A percentile compares a stretch with the other conserved stretches of the same genome.
These are phyloP conservation scores for Fusarium verrucosum DNA, from an alignment of 2,329 filamentous ascomycete species.

Conservation along the genomic window DNA sequence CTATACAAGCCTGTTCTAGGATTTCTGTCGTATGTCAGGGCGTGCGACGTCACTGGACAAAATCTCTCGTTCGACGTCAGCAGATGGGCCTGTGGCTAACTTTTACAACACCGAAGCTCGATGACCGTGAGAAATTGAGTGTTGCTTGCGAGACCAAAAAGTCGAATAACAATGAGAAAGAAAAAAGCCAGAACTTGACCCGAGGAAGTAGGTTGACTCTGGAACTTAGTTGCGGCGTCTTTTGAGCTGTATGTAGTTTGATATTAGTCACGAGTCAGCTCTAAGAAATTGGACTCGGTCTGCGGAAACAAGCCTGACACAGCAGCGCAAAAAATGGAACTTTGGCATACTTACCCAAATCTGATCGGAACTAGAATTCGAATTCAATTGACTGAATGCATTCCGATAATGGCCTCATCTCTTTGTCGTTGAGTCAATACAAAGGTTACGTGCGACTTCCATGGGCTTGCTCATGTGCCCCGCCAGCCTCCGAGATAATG, in stretches of 20 bases:
- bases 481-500: conserved; percentile 8
- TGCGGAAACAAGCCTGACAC: background rate
- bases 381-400: background rate
- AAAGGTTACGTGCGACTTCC: conserved; percentile 22
- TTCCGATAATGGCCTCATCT: background rate
- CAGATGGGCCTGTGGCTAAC: background rate
- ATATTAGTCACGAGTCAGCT: conserved; percentile 28
- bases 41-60: conserved; percentile 25
- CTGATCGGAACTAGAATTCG: background rate
- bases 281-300: conserved; percentile 7
- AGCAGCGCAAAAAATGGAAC: background rate
- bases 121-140: background rate
- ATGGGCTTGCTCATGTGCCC: conserved; percentile 14
- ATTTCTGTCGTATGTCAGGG: background rate
- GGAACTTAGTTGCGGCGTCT: conserved; percentile 7
- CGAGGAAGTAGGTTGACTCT: background rate
- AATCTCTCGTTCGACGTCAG: conserved; percentile 18
- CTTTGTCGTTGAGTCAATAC: conserved; percentile 12
- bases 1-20: background rate
- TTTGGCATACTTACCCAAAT: background rate
- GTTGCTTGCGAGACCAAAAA: background rate
- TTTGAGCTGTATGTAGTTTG: conserved; percentile 12
- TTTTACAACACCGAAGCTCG: background rate
- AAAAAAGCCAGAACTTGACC: background rate
- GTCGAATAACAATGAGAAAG: background rate